Percentiles rank a stretch among this genome's conserved stretches.
Evolutionary conservation across 371 early-diverging fungal genomes (phyloP).

Genomic region (Mortierella sp.): DNA sequence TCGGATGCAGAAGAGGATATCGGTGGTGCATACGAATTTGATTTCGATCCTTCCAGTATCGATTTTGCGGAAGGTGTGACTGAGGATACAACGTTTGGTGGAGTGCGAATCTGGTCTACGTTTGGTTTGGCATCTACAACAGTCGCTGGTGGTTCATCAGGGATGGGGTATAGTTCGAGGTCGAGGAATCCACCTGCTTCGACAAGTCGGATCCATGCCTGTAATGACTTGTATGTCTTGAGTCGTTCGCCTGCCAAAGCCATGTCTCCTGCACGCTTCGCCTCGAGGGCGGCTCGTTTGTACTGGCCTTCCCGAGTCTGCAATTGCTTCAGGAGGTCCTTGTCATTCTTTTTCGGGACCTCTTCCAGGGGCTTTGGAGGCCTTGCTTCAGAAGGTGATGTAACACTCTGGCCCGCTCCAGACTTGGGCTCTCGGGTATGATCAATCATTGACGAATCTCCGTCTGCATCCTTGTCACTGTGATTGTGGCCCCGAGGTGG

Average conservation of each 20-base stretch:
- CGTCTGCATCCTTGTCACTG: constrained; percentile 27
- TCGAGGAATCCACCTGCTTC: constrained; percentile 50
- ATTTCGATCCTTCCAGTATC: background rate
- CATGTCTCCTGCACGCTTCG: constrained; percentile 28
- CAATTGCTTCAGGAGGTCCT: constrained; percentile 20
- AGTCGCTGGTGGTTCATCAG: constrained; percentile 34
- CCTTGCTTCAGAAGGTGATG: constrained; percentile 5
- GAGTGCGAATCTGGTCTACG: background rate
- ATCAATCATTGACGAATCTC: constrained; percentile 21
- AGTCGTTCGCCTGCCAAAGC: constrained; percentile 32
- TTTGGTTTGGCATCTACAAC: background rate
- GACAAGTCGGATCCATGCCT: constrained; percentile 34
- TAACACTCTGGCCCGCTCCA: background rate
- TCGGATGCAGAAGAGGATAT: constrained; percentile 12
- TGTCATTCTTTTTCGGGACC: constrained; percentile 23
- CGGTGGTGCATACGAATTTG: constrained; percentile 13
- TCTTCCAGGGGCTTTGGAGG: constrained; percentile 23
- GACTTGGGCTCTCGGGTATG: constrained; percentile 3
- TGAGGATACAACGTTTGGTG: background rate
- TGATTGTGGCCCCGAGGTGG: constrained; percentile 33
- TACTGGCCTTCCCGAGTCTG: constrained; percentile 45
- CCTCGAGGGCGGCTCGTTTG: constrained; percentile 34
- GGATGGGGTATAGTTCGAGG: constrained; percentile 40
- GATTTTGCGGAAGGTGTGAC: background rate
- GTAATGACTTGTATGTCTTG: constrained; percentile 30